Conservation (phyloP, 176 grass and related monocot genomes). For the Avena insularis region DNA sequence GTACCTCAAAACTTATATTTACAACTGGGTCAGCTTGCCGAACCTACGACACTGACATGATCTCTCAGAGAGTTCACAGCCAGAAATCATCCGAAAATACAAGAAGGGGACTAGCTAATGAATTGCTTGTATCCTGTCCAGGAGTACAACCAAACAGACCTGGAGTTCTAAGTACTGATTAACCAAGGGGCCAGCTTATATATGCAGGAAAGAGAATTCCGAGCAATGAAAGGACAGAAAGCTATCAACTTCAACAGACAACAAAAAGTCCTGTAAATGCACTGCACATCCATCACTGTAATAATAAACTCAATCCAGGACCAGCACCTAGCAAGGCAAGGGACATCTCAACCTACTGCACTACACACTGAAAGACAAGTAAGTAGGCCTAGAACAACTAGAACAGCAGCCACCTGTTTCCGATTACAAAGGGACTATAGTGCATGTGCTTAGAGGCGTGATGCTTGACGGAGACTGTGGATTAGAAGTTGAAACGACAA, state of each 20-base stretch:
- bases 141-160: slow-evolving; percentile 12
- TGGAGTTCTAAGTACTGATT: slow-evolving; percentile 14
- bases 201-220: slow-evolving; percentile 27
- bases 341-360: slow-evolving; percentile 60
- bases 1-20: neutral
- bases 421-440: neutral
- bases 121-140: slow-evolving; percentile 5
- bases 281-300: neutral
- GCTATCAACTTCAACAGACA: neutral
- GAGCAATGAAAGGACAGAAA: slow-evolving; percentile 19
- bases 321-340: slow-evolving; percentile 43
- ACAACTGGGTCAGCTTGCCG: neutral
- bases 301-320: slow-evolving; percentile 25
- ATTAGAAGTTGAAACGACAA: slow-evolving; percentile 26
- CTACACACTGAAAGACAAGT: neutral
- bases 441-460: slow-evolving; percentile 34
- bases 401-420: slow-evolving; percentile 31
- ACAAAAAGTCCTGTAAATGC: neutral
- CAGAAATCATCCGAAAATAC: neutral
- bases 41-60: neutral
- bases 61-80: neutral
- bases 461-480: slow-evolving; percentile 10
- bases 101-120: neutral
- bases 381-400: neutral
- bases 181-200: slow-evolving; percentile 40